Evolutionary conservation across 2,329 filamentous ascomycete species (phyloP), one percentile per base, ranked within the genome.

Genomic region (Bipolaris oryzae): DNA sequence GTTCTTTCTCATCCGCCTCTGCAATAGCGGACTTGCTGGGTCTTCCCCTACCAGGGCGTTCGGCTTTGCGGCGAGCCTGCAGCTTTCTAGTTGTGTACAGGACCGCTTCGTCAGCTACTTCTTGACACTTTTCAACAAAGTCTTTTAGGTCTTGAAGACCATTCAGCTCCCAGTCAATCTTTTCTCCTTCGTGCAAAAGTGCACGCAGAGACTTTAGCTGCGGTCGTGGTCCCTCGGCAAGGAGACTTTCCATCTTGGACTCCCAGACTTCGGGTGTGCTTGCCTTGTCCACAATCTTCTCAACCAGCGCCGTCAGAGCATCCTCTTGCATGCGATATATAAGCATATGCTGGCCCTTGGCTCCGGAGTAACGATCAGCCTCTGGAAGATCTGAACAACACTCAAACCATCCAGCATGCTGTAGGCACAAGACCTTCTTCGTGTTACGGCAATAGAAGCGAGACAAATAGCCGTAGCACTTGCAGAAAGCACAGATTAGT

Each of bases 71-170:
- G 61, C 95, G 90, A 72, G 96, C 96, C 78, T 97, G 94, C 79
- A 97, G 94, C 80, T 99, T 99, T 67, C 95, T 90, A 57, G 95
- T 93, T 71, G 93, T 96, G 80, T 96, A 99, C 73, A 90, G 93
- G 70, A 91, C 95, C 63, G 95, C 95, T 79, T 98, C 94, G 70
- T 98, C 95, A 61, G 97, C 92, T 90, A 96, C 97, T 74, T 96
- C 92, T 76, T 96, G 96, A 81, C 95, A 98, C 70, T 91, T 89
- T 68, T 96, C 92, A 75, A 99, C 95, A 79, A 96, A 99, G 64
- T 89, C 86, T 77, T 88, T 90, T 67, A 99, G 84, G 67, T 91
- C 86, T 68, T 89, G 85, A 61, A 99, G 84, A 61, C 92, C 93
- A 63, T 88, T 87, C 60, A 99, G 84, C 55, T 92, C 89, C 81